Evolutionary conservation across 352 stramenopile species (phyloP), one percentile per base, ranked within the genome.

Genomic region (Phytophthora nicotianae): DNA sequence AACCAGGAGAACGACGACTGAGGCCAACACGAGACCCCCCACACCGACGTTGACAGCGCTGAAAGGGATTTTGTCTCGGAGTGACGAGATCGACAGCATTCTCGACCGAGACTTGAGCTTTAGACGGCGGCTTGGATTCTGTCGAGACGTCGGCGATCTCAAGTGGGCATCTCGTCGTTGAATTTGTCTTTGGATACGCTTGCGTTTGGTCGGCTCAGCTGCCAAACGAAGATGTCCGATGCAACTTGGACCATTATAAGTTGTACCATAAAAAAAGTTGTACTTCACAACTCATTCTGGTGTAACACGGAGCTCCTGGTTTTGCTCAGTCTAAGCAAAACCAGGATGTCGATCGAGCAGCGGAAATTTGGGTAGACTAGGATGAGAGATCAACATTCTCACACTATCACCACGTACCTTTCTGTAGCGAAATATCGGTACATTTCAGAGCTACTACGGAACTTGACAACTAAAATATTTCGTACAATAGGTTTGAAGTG

Each of bases 61-160:
- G 46, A 41, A 52, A 14, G 46, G n/a, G 10, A 52, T 17, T 27
- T 52, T 52, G 16, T 52, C 46, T 19, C 46, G 17, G 6, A 52
- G 13, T 17, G 46, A 52, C n/a, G 46, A 3, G 27, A 41, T 26
- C 17, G 46, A 52, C 27, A 52, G 17, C 46, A 52, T 52, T 41
- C 10, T 37, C 9, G 16, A 51, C 24, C n/a, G 16, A 24, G 17
- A 27, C 17, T 46, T 41, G 46, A 41, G 46, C 19, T 10, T 17
- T 52, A 11, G 26, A 1, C 16, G 46, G 26, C n/a, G 46, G 19
- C 29, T 52, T 52, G 0, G 46, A 52, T 27, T 52, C 27, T 52
- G 46, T 11, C 46, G 27, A 40, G 26, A 49, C 21, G 9, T 9
- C 5, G 26, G 7, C 17, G 1, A 23, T 14, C 13, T 17, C 7